phyloP scores from a whole-genome alignment of 495 filamentous ascomycete species.

The Pyrenopolyporus hunteri region DNA sequence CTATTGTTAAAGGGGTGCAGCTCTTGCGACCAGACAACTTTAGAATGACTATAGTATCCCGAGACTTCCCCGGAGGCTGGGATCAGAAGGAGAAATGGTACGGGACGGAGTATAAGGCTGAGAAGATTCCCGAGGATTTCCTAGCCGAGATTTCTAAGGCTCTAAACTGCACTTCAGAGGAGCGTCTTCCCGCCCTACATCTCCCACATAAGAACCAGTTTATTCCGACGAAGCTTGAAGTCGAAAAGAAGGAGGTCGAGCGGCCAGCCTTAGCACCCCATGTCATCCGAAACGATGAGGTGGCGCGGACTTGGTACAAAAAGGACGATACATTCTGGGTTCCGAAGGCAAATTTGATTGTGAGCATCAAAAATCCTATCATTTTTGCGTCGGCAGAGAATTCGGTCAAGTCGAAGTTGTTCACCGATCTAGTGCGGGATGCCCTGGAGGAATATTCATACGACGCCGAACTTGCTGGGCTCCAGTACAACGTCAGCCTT shows the following conservation, averaged over 20 bases:
- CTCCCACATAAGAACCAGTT: conserved; percentile 96
- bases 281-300: conserved; percentile 85
- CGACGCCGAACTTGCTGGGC: conserved; percentile 89
- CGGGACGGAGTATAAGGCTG: conserved; percentile 87
- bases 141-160: conserved; percentile 71
- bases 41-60: conserved; percentile 78
- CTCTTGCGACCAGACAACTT: conserved; percentile 90
- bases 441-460: conserved; percentile 94
- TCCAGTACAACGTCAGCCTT: conserved; percentile 78
- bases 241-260: conserved; percentile 88
- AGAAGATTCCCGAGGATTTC: conserved; percentile 81
- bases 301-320: conserved; percentile 93
- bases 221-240: conserved; percentile 89
- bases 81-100: conserved; percentile 96
- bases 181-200: conserved; percentile 73
- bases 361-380: conserved; percentile 80
- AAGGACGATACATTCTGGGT: conserved; percentile 99
- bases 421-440: conserved; percentile 87
- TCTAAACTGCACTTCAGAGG: conserved; percentile 57
- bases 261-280: conserved; percentile 76
- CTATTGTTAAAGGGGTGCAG: conserved; percentile 75
- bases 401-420: conserved; percentile 77
- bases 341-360: conserved; percentile 84
- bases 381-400: conserved; percentile 78
- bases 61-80: conserved; percentile 83